Percentiles rank a stretch among this genome's conserved stretches.
phyloP scores from a whole-genome alignment of 2,329 filamentous ascomycete species.

The Septoria linicola region DNA sequence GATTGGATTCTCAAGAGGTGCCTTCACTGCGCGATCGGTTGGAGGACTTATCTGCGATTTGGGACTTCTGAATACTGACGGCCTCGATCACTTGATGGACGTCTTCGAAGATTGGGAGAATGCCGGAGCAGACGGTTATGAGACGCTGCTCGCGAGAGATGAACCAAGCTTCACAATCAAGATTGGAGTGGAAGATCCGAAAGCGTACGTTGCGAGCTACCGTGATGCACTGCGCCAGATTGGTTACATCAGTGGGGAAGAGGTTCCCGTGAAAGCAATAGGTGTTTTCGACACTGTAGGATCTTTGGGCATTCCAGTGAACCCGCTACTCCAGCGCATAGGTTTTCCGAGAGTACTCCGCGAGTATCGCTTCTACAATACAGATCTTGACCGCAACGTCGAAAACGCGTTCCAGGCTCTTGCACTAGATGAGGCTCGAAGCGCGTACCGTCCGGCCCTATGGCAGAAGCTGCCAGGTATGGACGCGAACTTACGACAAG shows the following conservation, averaged over 20 bases:
- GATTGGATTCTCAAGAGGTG: constrained; percentile 48
- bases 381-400: constrained; percentile 39
- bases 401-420: constrained; percentile 58
- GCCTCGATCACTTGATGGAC: constrained; percentile 34
- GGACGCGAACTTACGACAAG: constrained; percentile 45
- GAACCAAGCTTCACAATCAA: constrained; percentile 21
- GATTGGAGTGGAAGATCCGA: constrained; percentile 13
- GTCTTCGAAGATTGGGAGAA: constrained; percentile 37
- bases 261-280: constrained; percentile 35
- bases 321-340: constrained; percentile 34
- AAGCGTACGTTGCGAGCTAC: constrained; percentile 32
- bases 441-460: constrained; percentile 52
- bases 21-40: constrained; percentile 45
- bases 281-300: constrained; percentile 54
- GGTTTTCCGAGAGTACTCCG: constrained; percentile 32
- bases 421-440: constrained; percentile 54
- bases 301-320: constrained; percentile 38
- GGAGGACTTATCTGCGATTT: constrained; percentile 47
- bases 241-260: constrained; percentile 9
- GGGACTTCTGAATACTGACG: constrained; percentile 41
- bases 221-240: constrained; percentile 23
- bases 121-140: constrained; percentile 31
- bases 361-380: constrained; percentile 38
- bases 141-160: constrained; percentile 22
- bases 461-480: constrained; percentile 41